phyloP scores from a whole-genome alignment of 768 basidiomycete species.

The Sporobolomyces phaffii region DNA sequence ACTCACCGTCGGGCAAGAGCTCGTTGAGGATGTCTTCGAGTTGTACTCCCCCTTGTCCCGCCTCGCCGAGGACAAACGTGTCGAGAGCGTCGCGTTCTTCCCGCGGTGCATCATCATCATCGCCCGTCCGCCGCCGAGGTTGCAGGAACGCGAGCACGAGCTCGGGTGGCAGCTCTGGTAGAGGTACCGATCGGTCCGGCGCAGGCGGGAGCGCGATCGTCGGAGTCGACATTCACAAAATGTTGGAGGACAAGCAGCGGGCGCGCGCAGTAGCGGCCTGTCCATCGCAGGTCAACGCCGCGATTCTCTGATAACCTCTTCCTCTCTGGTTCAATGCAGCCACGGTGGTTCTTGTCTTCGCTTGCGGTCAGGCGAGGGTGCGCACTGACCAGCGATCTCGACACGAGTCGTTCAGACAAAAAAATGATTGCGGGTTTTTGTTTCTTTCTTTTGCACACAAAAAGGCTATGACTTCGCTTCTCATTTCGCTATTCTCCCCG shows the following conservation, averaged over 20 bases:
- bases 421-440: too few relatives aligned
- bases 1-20: constrained; percentile 34
- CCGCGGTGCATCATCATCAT: background rate
- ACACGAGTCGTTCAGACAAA: too few relatives aligned
- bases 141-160: constrained; percentile 27
- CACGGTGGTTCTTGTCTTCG: too few relatives aligned
- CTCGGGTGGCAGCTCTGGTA: constrained; percentile 31
- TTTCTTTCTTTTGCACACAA: too few relatives aligned
- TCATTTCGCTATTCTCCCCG: too few relatives aligned
- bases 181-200: background rate
- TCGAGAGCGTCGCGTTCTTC: constrained; percentile 34
- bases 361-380: too few relatives aligned
- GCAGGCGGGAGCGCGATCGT: constrained; percentile 4
- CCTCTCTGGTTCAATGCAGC: background rate
- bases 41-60: constrained; percentile 9
- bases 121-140: background rate
- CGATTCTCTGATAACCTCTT: too few relatives aligned
- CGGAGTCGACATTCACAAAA: constrained; percentile 14
- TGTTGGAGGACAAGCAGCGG: background rate
- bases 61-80: constrained; percentile 27
- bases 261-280: too few relatives aligned
- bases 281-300: too few relatives aligned
- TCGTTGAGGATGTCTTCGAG: constrained; percentile 38
- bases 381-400: too few relatives aligned
- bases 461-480: too few relatives aligned